Conservation (phyloP, 305 asterid species). For the Fraxinus latifolia region DNA sequence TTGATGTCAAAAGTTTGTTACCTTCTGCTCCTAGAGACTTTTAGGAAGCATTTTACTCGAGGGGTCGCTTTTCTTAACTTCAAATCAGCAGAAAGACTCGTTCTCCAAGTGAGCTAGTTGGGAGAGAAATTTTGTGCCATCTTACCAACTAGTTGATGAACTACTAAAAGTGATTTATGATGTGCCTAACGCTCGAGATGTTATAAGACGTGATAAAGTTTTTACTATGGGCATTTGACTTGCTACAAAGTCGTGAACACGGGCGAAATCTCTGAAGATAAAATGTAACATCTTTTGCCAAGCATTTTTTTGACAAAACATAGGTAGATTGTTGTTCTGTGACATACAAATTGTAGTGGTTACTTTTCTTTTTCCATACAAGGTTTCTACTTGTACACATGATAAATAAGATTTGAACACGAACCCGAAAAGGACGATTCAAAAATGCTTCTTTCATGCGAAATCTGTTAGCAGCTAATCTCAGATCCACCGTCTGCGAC, state of each 20-base stretch:
- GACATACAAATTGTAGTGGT: not conserved
- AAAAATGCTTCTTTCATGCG: not conserved
- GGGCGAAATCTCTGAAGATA: not conserved
- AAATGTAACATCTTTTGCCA: not conserved
- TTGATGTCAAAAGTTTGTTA: constrained; percentile 54
- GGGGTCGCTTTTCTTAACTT: not conserved
- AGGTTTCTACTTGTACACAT: not conserved
- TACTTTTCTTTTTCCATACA: not conserved
- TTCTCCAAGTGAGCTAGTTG: not conserved
- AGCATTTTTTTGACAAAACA: not conserved
- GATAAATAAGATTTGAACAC: not conserved
- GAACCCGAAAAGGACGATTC: not conserved
- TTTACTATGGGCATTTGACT: no score
- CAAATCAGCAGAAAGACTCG: not conserved
- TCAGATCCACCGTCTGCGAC: constrained; percentile 67
- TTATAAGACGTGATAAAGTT: not conserved
- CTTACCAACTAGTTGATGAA: no score
- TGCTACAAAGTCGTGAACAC: not conserved
- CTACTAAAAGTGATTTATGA: no score
- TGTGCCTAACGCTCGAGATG: not conserved
- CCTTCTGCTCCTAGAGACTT: constrained; percentile 41
- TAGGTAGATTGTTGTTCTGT: not conserved
- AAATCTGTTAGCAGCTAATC: not conserved
- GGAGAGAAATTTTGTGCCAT: not conserved
- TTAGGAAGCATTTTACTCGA: not conserved